A percentile compares a stretch with the other conserved stretches of the same genome.
phyloP scores from a whole-genome alignment of 768 basidiomycete species.

The Xerocomellus dryophilus region DNA sequence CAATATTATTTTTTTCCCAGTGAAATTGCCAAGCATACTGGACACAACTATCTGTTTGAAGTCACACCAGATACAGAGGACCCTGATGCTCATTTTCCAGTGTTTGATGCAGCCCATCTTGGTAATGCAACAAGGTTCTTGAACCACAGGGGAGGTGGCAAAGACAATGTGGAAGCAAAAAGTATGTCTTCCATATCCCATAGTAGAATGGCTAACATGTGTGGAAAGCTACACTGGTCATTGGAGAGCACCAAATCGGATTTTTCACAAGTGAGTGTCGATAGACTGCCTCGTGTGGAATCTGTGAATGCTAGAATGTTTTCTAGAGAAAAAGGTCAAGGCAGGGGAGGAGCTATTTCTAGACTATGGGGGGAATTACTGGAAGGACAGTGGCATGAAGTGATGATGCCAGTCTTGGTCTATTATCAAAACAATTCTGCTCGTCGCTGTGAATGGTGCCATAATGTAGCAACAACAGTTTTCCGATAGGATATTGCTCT shows the following conservation, averaged over 20 bases:
- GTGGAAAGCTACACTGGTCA: constrained; percentile 27
- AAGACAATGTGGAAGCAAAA: constrained; percentile 21
- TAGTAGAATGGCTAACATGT: not conserved
- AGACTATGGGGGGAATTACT: constrained; percentile 33
- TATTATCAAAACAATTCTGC: too few relatives aligned
- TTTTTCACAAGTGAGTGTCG: constrained; percentile 36
- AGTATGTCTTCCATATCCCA: constrained; percentile 20
- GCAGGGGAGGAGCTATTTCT: constrained; percentile 35
- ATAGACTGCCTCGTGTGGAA: not conserved
- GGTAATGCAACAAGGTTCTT: constrained; percentile 47
- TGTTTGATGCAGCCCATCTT: constrained; percentile 39
- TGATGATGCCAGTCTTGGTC: too few relatives aligned
- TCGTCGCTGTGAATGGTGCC: not conserved
- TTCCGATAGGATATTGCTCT: not conserved
- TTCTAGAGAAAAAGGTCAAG: constrained; percentile 26
- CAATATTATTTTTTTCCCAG: constrained; percentile 2
- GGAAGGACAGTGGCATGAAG: constrained; percentile 9
- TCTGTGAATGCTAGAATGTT: not conserved
- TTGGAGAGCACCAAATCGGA: constrained; percentile 36
- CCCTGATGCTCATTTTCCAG: not conserved
- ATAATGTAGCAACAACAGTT: not conserved
- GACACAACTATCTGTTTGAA: constrained; percentile 38
- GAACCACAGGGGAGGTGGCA: constrained; percentile 30
- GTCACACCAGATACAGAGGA: not conserved
- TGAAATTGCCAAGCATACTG: constrained; percentile 5